A percentile compares a stretch with the other conserved stretches of the same genome.
phyloP scores from a whole-genome alignment of 768 basidiomycete genomes.

The Termitomyces bulborhizus region DNA sequence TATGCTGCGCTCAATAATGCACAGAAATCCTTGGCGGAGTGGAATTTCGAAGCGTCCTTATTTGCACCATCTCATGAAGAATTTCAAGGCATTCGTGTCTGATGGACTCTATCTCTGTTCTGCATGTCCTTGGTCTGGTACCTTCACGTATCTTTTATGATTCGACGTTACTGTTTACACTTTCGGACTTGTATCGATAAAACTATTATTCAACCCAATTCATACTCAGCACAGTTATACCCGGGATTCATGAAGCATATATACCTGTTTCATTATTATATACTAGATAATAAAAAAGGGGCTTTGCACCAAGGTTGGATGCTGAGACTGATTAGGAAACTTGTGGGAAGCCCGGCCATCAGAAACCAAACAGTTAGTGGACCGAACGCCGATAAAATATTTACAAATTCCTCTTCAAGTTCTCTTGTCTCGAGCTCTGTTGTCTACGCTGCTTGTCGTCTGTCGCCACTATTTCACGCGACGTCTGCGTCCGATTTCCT shows the following conservation, averaged over 20 bases:
- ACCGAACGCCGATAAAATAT: conserved; percentile 10
- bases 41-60: conserved; percentile 9
- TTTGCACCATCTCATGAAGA: conserved; percentile 1
- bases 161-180: background rate
- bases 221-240: background rate
- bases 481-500: conserved; percentile 2
- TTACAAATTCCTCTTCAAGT: background rate
- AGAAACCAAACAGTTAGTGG: conserved; percentile 10
- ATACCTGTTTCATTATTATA: conserved; percentile 1
- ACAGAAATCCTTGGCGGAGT: background rate
- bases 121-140: conserved; percentile 1
- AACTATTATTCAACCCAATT: background rate
- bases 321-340: background rate
- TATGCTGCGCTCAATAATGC: background rate
- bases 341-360: conserved; percentile 9
- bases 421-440: background rate
- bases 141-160: conserved; percentile 1
- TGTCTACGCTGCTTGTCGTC: conserved; percentile 1
- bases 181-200: conserved; percentile 8
- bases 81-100: conserved; percentile 3
- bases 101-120: background rate
- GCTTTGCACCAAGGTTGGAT: background rate
- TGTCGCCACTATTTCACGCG: conserved; percentile 6
- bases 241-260: background rate
- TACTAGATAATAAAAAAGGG: background rate